Evolutionary conservation across 2,329 filamentous ascomycete genomes (phyloP).

Genomic region (Aspergillus tamarii): DNA sequence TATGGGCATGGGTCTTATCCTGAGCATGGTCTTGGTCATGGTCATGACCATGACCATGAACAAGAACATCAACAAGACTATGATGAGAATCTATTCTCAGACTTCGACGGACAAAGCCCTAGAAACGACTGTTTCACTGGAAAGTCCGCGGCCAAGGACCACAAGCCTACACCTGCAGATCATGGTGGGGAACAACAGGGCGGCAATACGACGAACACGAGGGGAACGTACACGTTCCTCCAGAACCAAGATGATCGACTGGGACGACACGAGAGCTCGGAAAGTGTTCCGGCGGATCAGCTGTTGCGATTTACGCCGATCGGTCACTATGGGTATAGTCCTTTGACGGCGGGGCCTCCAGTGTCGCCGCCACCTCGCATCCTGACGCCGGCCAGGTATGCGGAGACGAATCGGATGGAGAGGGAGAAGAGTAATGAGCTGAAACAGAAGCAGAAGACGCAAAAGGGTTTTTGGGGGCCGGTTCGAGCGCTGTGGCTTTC

Average conservation of each 20-base stretch:
- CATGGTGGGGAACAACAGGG: no score
- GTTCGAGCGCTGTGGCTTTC: conserved; percentile 15
- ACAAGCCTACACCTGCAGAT: no score
- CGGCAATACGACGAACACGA: neutral
- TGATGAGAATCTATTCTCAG: no score
- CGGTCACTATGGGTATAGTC: conserved; percentile 15
- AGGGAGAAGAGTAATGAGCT: neutral
- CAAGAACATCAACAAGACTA: neutral
- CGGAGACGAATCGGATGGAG: conserved; percentile 10
- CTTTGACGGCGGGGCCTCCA: neutral
- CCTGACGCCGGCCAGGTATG: conserved; percentile 18
- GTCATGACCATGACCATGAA: neutral
- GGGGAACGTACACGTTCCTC: neutral
- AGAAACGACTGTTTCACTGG: no score
- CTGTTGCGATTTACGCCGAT: conserved; percentile 8
- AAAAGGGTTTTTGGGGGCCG: neutral
- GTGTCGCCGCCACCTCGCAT: conserved; percentile 19
- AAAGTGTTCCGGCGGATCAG: neutral
- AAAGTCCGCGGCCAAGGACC: no score
- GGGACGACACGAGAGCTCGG: neutral
- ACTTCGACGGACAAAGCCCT: no score
- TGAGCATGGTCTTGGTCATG: neutral
- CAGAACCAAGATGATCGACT: neutral
- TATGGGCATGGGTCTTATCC: no score
- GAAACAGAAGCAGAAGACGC: conserved; percentile 3